Percentiles rank a stretch among this genome's conserved stretches.
phyloP scores from a whole-genome alignment of 106 monocot species.

The Posidonia australis region DNA sequence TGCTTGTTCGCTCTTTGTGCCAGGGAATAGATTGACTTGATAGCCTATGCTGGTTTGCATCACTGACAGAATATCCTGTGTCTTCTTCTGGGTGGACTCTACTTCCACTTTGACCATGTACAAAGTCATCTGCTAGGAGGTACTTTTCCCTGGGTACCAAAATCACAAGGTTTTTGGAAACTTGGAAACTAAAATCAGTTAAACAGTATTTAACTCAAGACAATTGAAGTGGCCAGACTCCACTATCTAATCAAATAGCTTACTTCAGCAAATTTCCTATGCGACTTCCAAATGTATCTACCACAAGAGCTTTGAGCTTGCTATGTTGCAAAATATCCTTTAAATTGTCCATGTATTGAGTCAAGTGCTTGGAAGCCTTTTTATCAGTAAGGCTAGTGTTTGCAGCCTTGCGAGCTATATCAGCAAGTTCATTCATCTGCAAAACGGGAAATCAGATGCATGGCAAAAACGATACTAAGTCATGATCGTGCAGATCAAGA shows the following conservation, averaged over 20 bases:
- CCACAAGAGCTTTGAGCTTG: slow-evolving; percentile 36
- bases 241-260: background rate
- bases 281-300: slow-evolving; percentile 55
- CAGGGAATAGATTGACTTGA: slow-evolving; percentile 15
- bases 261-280: slow-evolving; percentile 35
- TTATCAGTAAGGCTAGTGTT: slow-evolving; percentile 19
- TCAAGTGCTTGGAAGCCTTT: slow-evolving; percentile 19
- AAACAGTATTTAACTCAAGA: background rate
- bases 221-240: background rate
- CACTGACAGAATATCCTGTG: slow-evolving; percentile 8
- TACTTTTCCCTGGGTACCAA: slow-evolving; percentile 44
- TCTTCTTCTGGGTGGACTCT: slow-evolving; percentile 9
- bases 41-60: slow-evolving; percentile 10
- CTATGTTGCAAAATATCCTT: slow-evolving; percentile 25
- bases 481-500: too few relatives aligned
- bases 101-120: slow-evolving; percentile 9
- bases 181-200: background rate
- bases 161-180: slow-evolving; percentile 6
- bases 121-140: slow-evolving; percentile 16
- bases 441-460: background rate
- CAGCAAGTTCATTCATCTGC: slow-evolving; percentile 38
- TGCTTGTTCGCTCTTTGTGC: slow-evolving; percentile 47
- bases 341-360: slow-evolving; percentile 23
- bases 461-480: background rate
- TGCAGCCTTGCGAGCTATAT: slow-evolving; percentile 37